Base-by-base conservation (phyloP, 345 rosid genomes). In the Carallia pectinifolia region DNA sequence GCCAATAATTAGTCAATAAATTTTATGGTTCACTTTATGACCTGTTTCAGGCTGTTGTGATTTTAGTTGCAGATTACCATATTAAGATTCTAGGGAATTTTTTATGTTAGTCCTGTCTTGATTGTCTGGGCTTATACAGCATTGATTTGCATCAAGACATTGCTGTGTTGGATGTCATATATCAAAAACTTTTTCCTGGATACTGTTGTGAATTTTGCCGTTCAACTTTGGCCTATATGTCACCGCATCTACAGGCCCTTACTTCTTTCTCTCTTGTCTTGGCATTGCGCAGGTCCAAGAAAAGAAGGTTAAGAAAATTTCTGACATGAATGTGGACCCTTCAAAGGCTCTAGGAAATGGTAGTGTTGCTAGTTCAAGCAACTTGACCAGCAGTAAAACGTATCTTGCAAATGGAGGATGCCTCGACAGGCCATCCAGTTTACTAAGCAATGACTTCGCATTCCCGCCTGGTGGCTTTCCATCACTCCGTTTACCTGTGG, bases 401-500 rank as follows among this genome's bases (percentile, higher is more conserved):
- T 77, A 13, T 69, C 76, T 86, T 65, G 85, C 77, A 34, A 94
- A 88, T 80, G 97, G 96, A 71, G 93, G 83, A 68, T 79, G 75
- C 71, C 66, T 79, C 16, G 92, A 82, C 52, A 80, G 76, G 79
- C 81, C 71, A 59, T 71, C 67, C 71, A 81, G 65, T 76, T 73
- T 55, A 64, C 62, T 58, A 34, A 76, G 79, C 84, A 85, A 79
- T 68, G 91, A 91, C 73, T 84, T 84, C 75, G 68, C 85, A 15
- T 74, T 88, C 65, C 91, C 92, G 69, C 80, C 82, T 19, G 90
- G 93, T 65, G 90, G 90, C 84, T 75, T 90, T 78, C 83, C 97
- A 23, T 90, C 96, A 48, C 84, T 96, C 65, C 98, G 70, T 53
- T 82, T 96, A 70, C 99, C 99, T 61, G 87, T 85, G 97, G 99